Conservation (phyloP, 106 monocot species). For the Alisma plantagoaquatica region DNA sequence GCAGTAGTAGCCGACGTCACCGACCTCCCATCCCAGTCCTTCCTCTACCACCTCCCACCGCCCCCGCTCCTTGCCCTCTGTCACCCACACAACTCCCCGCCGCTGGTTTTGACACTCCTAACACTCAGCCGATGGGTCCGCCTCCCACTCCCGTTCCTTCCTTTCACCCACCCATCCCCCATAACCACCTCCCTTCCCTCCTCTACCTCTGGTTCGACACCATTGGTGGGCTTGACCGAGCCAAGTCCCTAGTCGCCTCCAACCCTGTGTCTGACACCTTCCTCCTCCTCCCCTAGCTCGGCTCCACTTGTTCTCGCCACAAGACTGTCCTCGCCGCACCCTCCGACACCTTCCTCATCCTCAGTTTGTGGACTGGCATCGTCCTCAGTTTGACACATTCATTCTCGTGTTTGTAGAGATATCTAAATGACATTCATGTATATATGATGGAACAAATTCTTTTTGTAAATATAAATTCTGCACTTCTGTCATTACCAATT, state of each 20-base stretch:
- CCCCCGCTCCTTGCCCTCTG: constrained; percentile 56
- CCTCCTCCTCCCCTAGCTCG: constrained; percentile 69
- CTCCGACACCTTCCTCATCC: constrained; percentile 49
- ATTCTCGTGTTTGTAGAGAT: no score
- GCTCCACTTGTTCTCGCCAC: constrained; percentile 96
- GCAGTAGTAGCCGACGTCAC: no score
- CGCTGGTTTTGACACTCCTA: constrained; percentile 9
- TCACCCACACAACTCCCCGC: constrained; percentile 20
- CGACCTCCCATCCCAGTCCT: constrained; percentile 32
- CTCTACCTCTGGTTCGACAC: constrained; percentile 37
- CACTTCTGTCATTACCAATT: no score
- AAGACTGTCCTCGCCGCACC: constrained; percentile 78
- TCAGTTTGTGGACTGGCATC: no score
- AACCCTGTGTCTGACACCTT: constrained; percentile 64
- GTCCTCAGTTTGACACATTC: no score
- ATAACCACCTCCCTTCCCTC: constrained; percentile 31
- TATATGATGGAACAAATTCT: no score
- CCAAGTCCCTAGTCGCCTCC: constrained; percentile 69
- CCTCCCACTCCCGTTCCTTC: constrained; percentile 33
- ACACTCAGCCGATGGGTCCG: constrained; percentile 24
- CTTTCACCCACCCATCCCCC: constrained; percentile 29
- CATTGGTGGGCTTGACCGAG: neutral
- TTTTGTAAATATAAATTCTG: no score
- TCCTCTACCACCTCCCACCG: constrained; percentile 31
- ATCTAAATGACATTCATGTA: no score